Base-by-base conservation (phyloP, 2,329 filamentous ascomycete genomes). In the Talaromyces albobiverticillius region DNA sequence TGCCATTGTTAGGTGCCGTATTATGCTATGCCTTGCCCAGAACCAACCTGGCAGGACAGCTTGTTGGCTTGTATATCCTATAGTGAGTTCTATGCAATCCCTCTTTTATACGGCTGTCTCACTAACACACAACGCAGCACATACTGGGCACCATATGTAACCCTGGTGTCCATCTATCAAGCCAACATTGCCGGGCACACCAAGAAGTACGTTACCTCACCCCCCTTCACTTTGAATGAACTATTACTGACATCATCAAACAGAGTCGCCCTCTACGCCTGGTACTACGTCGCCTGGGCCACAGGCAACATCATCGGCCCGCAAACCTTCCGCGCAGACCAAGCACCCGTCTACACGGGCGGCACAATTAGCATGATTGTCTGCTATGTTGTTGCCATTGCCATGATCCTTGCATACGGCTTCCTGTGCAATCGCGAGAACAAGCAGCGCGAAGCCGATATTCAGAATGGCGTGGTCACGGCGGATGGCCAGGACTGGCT, bases 111-210 rank as follows among this genome's bases (percentile, higher is more conserved):
- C 11, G n/a, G 1, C 3, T 2, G 18, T 13, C 13, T 25, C 20
- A 25, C 46, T 49, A 49, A 49, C 20, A n/a, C 7, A n/a, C 20
- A n/a, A 38, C 16, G 3, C 22, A 49, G 46, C 14, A 49, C 46
- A 1, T 49, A 49, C 46, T 51, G 49, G 49, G 49, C 49, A 34
- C 49, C 49, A 18, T 46, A 52, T 25, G 49, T 52, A 8, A 52
- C 46, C 20, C 20, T 52, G 29, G 49, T 52, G 13, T 52, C 49
- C 29, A 40, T 52, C 20, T 52, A 52, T 25, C 49, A 52, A 36
- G 40, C 49, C 29, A 52, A 52, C 32, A 49, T 49, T 16, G 46
- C 49, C 9, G 49, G 40, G 6, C 49, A 52, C 18, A 52, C 49
- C 38, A 52, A 46, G 31, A 52, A 52, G 49, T 52, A 46, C 14